These are phyloP conservation scores for Lithohypha guttulata DNA, from an alignment of 2,329 filamentous ascomycete species.

Conservation along the genomic window DNA sequence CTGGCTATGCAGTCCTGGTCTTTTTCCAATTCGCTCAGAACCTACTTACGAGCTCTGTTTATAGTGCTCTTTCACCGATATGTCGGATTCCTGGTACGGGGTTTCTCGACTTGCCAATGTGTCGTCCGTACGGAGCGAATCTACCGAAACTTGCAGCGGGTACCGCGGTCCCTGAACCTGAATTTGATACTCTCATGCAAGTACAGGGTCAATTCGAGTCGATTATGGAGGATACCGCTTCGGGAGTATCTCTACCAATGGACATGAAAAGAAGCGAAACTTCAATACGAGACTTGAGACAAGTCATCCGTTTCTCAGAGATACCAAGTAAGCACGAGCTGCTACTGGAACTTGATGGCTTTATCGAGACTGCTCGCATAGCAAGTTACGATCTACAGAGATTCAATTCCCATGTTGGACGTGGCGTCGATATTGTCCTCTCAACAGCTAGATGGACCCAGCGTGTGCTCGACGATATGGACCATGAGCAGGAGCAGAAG, in stretches of 20 bases:
- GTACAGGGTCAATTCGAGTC: constrained; percentile 68
- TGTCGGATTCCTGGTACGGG: constrained; percentile 59
- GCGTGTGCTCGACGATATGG: constrained; percentile 55
- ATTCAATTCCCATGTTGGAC: constrained; percentile 67
- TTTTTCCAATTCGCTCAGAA: constrained; percentile 50
- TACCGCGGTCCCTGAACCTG: constrained; percentile 33
- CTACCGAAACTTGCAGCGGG: constrained; percentile 9
- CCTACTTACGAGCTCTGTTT: constrained; percentile 51
- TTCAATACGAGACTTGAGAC: constrained; percentile 62
- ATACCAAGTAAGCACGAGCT: constrained; percentile 57
- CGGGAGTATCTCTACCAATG: constrained; percentile 55
- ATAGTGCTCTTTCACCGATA: constrained; percentile 54
- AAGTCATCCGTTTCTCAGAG: constrained; percentile 59
- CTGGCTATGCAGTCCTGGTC: constrained; percentile 51
- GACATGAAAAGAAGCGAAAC: constrained; percentile 71
- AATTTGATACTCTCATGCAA: constrained; percentile 65
- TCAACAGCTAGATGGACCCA: constrained; percentile 67
- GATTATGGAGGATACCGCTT: constrained; percentile 56
- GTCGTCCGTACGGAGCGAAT: constrained; percentile 25
- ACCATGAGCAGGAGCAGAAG: constrained; percentile 30
- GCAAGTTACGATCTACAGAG: constrained; percentile 57
- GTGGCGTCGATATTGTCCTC: constrained; percentile 63
- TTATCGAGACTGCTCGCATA: constrained; percentile 57
- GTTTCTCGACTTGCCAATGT: constrained; percentile 54
- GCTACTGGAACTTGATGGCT: constrained; percentile 63